phyloP scores from a whole-genome alignment of 2,329 filamentous ascomycete genomes.

The Endocalyx cinctus region DNA sequence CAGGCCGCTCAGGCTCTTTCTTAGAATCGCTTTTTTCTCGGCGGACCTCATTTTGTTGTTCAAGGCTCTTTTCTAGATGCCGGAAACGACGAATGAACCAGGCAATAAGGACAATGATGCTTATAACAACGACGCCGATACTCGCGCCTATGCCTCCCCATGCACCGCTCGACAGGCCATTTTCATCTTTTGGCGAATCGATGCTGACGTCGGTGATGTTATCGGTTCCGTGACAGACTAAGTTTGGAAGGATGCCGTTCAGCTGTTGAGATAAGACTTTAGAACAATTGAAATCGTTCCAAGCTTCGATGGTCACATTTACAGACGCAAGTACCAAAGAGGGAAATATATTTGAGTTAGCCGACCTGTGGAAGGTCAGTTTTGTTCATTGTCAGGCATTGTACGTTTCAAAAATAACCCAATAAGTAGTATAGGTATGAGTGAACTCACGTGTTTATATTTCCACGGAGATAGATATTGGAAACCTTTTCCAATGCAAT shows the following conservation, averaged over 20 bases:
- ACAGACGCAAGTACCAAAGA: conserved; percentile 2
- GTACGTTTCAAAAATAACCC: no score
- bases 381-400: no score
- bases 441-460: conserved; percentile 9
- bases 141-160: conserved; percentile 6
- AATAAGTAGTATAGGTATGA: no score
- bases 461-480: conserved; percentile 5
- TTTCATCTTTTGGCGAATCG: neutral
- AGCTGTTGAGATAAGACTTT: conserved; percentile 5
- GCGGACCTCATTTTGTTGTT: neutral
- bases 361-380: conserved; percentile 4
- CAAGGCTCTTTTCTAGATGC: neutral
- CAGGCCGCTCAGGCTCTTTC: neutral
- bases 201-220: conserved; percentile 1
- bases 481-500: conserved; percentile 1
- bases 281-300: conserved; percentile 12
- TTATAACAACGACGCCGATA: conserved; percentile 1
- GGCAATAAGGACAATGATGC: neutral
- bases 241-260: conserved; percentile 2
- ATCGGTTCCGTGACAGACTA: conserved; percentile 5
- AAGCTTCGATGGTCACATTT: conserved; percentile 5
- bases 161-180: conserved; percentile 3
- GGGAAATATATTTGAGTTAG: conserved; percentile 7
- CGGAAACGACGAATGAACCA: conserved; percentile 5
- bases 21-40: neutral